A percentile compares a stretch with the other conserved stretches of the same genome.
These are phyloP conservation scores for Hygrophoropsis aurantiaca DNA, from an alignment of 768 basidiomycete species.

Conservation along the genomic window DNA sequence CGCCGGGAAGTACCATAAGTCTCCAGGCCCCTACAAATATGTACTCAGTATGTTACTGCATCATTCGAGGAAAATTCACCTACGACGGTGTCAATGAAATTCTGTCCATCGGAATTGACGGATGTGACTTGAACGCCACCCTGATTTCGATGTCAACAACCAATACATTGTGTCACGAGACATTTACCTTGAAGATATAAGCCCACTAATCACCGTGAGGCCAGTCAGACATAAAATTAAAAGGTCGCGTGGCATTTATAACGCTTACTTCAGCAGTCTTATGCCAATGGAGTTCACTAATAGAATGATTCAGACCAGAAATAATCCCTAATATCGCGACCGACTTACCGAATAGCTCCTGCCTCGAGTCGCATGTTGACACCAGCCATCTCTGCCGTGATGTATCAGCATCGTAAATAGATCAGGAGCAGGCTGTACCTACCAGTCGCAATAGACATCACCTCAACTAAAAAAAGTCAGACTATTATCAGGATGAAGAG, in stretches of 20 bases:
- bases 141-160: slow-evolving; percentile 19
- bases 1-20: slow-evolving; percentile 59
- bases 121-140: slow-evolving; percentile 49
- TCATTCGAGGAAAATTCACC: slow-evolving; percentile 10
- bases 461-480: slow-evolving; percentile 29
- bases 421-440: slow-evolving; percentile 14
- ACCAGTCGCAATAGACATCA: slow-evolving; percentile 53
- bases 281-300: slow-evolving; percentile 57
- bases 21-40: slow-evolving; percentile 39
- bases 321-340: neutral
- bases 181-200: slow-evolving; percentile 43
- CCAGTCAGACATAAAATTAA: no score
- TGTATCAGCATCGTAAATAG: slow-evolving; percentile 1
- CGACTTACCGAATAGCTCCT: slow-evolving; percentile 45
- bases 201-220: slow-evolving; percentile 42
- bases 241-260: neutral
- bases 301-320: neutral
- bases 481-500: neutral
- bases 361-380: slow-evolving; percentile 54
- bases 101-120: slow-evolving; percentile 47
- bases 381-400: slow-evolving; percentile 36
- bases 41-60: neutral
- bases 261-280: slow-evolving; percentile 41
- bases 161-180: neutral
- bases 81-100: slow-evolving; percentile 51